Percentiles rank a stretch among this genome's conserved stretches.
phyloP scores from a whole-genome alignment of 805 yeast species.

The Clavispora vitiphila region DNA sequence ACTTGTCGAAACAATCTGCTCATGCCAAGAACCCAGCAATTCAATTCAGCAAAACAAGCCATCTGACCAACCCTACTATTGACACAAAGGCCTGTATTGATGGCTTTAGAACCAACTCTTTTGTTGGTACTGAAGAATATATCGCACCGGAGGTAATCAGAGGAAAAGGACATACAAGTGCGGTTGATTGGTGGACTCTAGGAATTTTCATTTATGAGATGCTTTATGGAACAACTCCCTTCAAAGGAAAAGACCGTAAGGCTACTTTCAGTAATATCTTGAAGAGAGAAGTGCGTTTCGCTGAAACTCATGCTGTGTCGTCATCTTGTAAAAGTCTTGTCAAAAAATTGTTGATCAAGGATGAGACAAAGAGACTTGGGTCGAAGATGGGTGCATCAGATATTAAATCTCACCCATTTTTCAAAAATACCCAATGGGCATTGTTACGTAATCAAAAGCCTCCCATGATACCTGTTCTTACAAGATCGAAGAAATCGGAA shows the following conservation, averaged over 20 bases:
- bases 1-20: conserved; percentile 83
- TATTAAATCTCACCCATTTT: conserved; percentile 84
- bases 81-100: conserved; percentile 95
- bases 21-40: conserved; percentile 73
- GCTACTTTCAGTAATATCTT: conserved; percentile 85
- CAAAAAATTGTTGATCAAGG: conserved; percentile 78
- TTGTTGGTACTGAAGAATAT: conserved; percentile 98
- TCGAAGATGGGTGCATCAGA: conserved; percentile 94
- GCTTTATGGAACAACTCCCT: conserved; percentile 95
- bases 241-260: conserved; percentile 85
- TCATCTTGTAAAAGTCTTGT: conserved; percentile 76
- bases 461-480: conserved; percentile 86
- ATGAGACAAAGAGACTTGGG: conserved; percentile 84
- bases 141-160: conserved; percentile 97
- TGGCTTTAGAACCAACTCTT: conserved; percentile 94
- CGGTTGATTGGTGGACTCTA: conserved; percentile 99
- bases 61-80: conserved; percentile 53
- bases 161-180: conserved; percentile 96
- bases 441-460: conserved; percentile 87
- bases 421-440: conserved; percentile 94
- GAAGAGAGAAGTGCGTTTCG: conserved; percentile 77
- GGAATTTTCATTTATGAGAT: conserved; percentile 92
- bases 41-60: conserved; percentile 32
- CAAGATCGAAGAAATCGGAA: conserved; percentile 23
- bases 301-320: conserved; percentile 62